Conservation (phyloP, 257 asterid genomes). For the Nicotiana sylvestris region DNA sequence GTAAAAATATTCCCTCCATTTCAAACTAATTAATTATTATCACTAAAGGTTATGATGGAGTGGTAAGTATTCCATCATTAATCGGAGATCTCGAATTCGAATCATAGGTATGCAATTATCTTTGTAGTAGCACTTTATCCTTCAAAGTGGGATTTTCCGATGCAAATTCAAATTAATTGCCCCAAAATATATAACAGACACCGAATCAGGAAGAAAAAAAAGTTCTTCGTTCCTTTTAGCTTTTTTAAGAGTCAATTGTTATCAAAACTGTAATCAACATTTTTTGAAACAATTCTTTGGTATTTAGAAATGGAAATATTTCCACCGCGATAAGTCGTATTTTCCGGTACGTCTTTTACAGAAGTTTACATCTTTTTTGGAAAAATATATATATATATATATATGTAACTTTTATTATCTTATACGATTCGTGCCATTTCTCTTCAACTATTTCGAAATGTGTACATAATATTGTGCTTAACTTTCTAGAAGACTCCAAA, state of each 20-base stretch:
- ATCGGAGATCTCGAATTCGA: too few relatives aligned
- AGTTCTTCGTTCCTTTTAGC: background rate
- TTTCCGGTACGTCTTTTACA: background rate
- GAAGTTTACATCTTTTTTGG: background rate
- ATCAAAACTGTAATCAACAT: background rate
- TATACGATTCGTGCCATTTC: background rate
- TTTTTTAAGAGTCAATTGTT: background rate
- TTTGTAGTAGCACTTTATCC: too few relatives aligned
- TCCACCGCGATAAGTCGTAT: background rate
- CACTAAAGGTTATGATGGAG: too few relatives aligned
- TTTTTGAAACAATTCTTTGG: background rate
- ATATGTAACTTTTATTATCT: background rate
- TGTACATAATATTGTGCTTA: background rate
- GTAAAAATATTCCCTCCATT: background rate
- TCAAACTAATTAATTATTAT: background rate
- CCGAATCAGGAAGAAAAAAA: too few relatives aligned
- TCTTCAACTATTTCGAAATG: background rate
- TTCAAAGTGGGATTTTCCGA: too few relatives aligned
- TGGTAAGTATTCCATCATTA: too few relatives aligned
- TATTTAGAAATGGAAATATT: background rate
- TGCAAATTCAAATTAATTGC: too few relatives aligned
- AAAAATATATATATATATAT: background rate
- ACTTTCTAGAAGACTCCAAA: background rate
- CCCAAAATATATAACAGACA: too few relatives aligned
- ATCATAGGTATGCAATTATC: too few relatives aligned